Conservation (phyloP, 768 basidiomycete genomes). For the Mycena chlorophos region DNA sequence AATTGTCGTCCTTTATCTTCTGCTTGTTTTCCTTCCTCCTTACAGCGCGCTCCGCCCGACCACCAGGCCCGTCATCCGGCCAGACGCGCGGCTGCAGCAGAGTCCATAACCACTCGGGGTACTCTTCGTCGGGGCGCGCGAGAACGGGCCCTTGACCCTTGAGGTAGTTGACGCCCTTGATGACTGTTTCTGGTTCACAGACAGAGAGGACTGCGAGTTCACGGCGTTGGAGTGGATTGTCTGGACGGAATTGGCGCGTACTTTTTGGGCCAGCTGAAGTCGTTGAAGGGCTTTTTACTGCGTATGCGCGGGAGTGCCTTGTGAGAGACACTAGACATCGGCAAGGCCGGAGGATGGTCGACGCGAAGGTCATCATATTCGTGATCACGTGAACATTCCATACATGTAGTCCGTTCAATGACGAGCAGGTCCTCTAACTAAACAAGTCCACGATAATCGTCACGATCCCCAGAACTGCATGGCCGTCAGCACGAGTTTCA, state of each 20-base stretch:
- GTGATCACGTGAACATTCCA: no score
- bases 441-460: constrained; percentile 91
- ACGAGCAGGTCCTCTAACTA: no score
- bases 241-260: no score
- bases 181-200: constrained; percentile 68
- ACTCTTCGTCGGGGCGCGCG: constrained; percentile 77
- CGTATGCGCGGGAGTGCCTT: no score
- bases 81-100: constrained; percentile 60
- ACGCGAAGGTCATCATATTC: no score
- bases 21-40: constrained; percentile 64
- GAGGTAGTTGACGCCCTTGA: constrained; percentile 81
- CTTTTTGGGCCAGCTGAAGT: no score
- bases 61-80: constrained; percentile 74
- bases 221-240: no score
- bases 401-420: no score
- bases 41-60: constrained; percentile 57
- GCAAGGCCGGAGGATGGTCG: no score
- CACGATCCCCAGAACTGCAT: constrained; percentile 78
- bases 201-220: constrained; percentile 49
- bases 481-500: constrained; percentile 6
- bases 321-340: no score
- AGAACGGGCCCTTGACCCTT: constrained; percentile 79
- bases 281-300: no score
- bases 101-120: constrained; percentile 90
- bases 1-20: constrained; percentile 78